Evolutionary conservation across 176 grass and related monocot genomes (phyloP), one percentile per base, ranked within the genome.

Genomic region (Zea luxurians): DNA sequence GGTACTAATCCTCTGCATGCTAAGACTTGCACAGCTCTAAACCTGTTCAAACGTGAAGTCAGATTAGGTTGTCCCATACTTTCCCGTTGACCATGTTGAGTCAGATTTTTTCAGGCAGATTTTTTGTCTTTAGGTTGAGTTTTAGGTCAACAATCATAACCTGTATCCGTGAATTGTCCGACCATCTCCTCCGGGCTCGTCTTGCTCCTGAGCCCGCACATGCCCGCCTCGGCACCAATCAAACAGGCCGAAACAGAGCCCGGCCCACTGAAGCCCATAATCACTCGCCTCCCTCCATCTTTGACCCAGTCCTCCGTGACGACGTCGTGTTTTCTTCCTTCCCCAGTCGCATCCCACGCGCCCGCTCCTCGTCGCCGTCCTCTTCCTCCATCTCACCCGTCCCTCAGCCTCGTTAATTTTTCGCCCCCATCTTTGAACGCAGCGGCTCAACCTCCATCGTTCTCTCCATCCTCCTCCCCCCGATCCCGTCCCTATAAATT

Each of bases 361-460:
- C n/a, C 66, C 9, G 41, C 42, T 21, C 66, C 66, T 20, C 1
- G 13, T 15, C 4, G 13, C 6, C n/a, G 13, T 48, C 21, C 16
- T 12, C 49, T 15, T 38, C 65, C 13, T 48, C 71, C 54, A 49
- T 71, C 79, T 21, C 75, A 54, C 36, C 79, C 66, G 73, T 69
- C 85, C 54, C 42, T 71, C 43, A 13, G 71, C 37, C 49, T 58
- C 58, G 38, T 82, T 71, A 54, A 47, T 78, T 78, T 82, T 82
- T 47, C 52, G 46, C 81, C 67, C 44, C 77, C 79, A 78, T 82
- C 79, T 82, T 82, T 78, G 79, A 81, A 83, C 80, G 21, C 49
- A 17, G 44, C 71, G 17, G 43, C 74, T 9, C 58, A 7, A 34
- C 37, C 77, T 42, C 52, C 48, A 18, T 5, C 55, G 58, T 73